A percentile compares a stretch with the other conserved stretches of the same genome.
phyloP scores from a whole-genome alignment of 495 filamentous ascomycete genomes.

The Copromyces sp. region DNA sequence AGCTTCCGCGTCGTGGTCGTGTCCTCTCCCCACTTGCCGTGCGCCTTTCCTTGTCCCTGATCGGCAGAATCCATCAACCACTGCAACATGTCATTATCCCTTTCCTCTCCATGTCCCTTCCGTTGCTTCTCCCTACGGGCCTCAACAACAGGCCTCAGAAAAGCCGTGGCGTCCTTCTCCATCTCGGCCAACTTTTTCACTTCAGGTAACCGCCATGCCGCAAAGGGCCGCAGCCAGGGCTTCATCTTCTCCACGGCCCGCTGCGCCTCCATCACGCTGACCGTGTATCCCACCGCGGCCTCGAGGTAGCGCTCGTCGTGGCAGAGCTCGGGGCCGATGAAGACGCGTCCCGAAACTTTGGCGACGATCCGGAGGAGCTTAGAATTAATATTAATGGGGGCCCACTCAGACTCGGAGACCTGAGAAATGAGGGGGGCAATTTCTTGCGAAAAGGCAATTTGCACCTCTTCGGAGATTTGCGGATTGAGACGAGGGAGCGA shows the following conservation, averaged over 20 bases:
- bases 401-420: constrained; percentile 27
- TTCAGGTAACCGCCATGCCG: constrained; percentile 22
- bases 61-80: constrained; percentile 25
- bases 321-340: constrained; percentile 45
- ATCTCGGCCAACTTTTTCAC: constrained; percentile 20
- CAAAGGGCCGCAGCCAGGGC: constrained; percentile 22
- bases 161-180: constrained; percentile 15
- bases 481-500: constrained; percentile 17
- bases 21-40: constrained; percentile 11
- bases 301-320: constrained; percentile 47
- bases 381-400: constrained; percentile 25
- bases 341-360: constrained; percentile 46
- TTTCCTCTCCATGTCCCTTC: constrained; percentile 11
- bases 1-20: constrained; percentile 13
- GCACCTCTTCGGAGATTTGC: constrained; percentile 17
- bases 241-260: constrained; percentile 19
- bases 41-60: background rate
- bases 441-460: constrained; percentile 12
- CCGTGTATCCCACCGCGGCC: constrained; percentile 47
- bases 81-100: constrained; percentile 29
- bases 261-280: constrained; percentile 32
- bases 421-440: constrained; percentile 6
- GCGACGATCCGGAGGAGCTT: constrained; percentile 41
- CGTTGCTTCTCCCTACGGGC: constrained; percentile 10
- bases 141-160: constrained; percentile 22